Evolutionary conservation across 306 rosid species (phyloP).

Genomic region (Gastrolobium bilobum): DNA sequence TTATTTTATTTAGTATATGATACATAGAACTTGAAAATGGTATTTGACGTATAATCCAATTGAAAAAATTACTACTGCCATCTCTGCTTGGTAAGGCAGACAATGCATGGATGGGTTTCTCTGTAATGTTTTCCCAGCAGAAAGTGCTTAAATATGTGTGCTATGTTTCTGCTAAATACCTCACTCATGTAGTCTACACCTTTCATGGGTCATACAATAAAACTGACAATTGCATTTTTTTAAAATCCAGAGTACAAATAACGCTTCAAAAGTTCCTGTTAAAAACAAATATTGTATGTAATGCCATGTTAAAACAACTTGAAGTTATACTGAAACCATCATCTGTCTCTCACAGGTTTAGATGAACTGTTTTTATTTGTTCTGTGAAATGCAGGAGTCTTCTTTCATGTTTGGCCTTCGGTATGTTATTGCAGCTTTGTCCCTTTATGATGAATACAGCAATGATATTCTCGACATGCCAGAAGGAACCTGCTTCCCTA

Average conservation of each 20-base stretch:
- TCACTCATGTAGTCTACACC: not conserved
- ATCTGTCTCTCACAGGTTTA: constrained; percentile 15
- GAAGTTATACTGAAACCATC: not conserved
- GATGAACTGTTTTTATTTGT: constrained; percentile 41
- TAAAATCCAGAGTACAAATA: not conserved
- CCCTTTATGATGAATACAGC: constrained; percentile 94
- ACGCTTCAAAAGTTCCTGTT: not conserved
- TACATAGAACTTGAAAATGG: constrained; percentile 2
- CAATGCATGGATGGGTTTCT: not conserved
- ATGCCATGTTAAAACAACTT: constrained; percentile 14
- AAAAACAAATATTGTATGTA: not conserved
- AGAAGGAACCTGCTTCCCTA: constrained; percentile 96
- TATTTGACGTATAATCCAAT: not conserved
- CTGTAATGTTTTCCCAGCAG: constrained; percentile 10
- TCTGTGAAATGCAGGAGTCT: constrained; percentile 76
- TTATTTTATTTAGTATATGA: not conserved
- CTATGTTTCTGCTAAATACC: not conserved
- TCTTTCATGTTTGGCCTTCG: constrained; percentile 74
- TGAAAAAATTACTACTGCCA: not conserved
- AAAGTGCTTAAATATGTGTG: not conserved
- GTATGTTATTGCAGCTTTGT: constrained; percentile 76
- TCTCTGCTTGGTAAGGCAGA: not conserved
- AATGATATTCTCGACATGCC: constrained; percentile 94
- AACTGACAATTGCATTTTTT: not conserved
- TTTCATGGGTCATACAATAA: not conserved